Evolutionary conservation across 768 basidiomycete genomes (phyloP).

Genomic region (Gyrodon lividus): DNA sequence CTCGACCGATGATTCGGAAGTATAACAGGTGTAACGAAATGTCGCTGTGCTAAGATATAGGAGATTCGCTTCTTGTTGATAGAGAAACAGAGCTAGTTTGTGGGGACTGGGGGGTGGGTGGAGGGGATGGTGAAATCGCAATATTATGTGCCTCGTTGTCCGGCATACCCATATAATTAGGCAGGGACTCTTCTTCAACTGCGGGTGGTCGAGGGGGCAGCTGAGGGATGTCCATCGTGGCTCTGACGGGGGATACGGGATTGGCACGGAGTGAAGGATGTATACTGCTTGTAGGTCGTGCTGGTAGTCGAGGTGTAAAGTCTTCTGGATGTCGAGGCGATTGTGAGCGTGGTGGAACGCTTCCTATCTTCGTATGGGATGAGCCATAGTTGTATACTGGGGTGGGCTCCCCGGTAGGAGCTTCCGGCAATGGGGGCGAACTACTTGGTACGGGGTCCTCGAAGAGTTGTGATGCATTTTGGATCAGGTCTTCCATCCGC

Average conservation of each 20-base stretch:
- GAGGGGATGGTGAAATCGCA: constrained; percentile 16
- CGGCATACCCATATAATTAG: constrained; percentile 2
- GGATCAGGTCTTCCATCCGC: constrained; percentile 86
- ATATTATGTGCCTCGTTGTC: constrained; percentile 7
- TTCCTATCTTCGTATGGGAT: constrained; percentile 63
- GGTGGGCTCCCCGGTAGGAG: constrained; percentile 62
- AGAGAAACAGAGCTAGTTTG: constrained; percentile 15
- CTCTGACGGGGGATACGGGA: constrained; percentile 48
- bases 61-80: constrained; percentile 5
- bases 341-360: constrained; percentile 33
- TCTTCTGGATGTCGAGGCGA: constrained; percentile 48
- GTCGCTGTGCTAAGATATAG: constrained; percentile 9
- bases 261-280: constrained; percentile 70
- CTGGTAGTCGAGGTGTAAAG: constrained; percentile 70
- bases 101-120: constrained; percentile 17
- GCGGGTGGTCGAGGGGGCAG: constrained; percentile 24
- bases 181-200: constrained; percentile 25
- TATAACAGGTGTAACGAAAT: constrained; percentile 15
- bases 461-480: constrained; percentile 64
- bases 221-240: constrained; percentile 33
- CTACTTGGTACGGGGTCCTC: constrained; percentile 48
- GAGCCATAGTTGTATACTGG: constrained; percentile 66
- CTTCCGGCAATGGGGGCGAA: constrained; percentile 73
- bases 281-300: constrained; percentile 69
- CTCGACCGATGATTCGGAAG: background rate